Base-by-base conservation (phyloP, 2,329 filamentous ascomycete genomes). In the Penicillium fuscoglaucum region DNA sequence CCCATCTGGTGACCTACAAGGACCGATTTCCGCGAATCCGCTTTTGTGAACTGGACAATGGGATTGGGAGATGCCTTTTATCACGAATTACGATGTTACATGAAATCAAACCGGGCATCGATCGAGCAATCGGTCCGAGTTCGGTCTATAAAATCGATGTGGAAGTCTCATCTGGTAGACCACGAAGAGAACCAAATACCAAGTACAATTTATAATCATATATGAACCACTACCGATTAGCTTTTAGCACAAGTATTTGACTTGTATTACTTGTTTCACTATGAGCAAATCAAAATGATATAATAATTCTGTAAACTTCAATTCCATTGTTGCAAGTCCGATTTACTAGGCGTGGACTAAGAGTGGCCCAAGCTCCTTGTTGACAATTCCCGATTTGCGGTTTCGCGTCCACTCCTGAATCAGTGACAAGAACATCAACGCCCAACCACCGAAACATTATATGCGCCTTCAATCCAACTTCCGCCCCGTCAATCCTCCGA, bases 351-450 rank as follows among this genome's bases (percentile, higher is more conserved):
- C 39, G 58, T 54, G 40, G 44, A 60, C 61, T 52, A 49, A 64
- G 62, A 65, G 63, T 75, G 72, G 73, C 70, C 73, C 71, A 74
- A 74, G 73, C 73, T 75, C 67, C 70, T 69, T 72, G 69, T 72
- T 72, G 69, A 70, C 66, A 66, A 68, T 61, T 62, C 60, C 64
- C 64, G 63, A 68, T 65, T 64, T 66, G 67, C 65, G 62, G 55
- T 61, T 54, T 53, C 54, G 58, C 55, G 61, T 56, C 59, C 58
- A 57, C 61, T 62, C 61, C 61, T 61, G 58, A 62, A 44, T 57
- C 54, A 53, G 37, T 50, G 45, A 58, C 50, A 55, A 57, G 46
- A 57, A 62, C 62, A 26, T 46, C 45, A 43, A 58, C 58, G 44
- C 52, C 49, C 63, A 58, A 52, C 52, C 57, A 59, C 48, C 35